Percentiles rank a stretch among this genome's conserved stretches.
Evolutionary conservation across 2,329 filamentous ascomycete genomes (phyloP).

Genomic region (Alternaria sp.): DNA sequence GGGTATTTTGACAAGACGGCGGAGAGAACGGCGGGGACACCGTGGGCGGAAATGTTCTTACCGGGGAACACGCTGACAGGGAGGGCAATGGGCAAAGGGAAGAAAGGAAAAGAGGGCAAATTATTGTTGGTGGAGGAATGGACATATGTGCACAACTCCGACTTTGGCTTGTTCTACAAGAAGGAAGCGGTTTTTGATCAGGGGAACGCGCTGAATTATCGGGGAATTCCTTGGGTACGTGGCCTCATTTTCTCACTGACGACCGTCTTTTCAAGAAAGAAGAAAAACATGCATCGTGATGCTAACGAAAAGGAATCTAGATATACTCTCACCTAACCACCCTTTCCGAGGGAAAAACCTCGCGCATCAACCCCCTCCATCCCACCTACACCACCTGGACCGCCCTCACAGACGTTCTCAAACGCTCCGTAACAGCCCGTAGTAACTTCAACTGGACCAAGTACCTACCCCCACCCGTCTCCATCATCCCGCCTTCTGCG

Average conservation of each 20-base stretch:
- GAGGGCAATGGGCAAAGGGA: conserved; percentile 33
- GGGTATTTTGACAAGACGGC: conserved; percentile 39
- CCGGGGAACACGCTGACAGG: conserved; percentile 46
- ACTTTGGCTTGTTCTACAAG: conserved; percentile 39
- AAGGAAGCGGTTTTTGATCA: conserved; percentile 46
- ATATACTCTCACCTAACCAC: conserved; percentile 43
- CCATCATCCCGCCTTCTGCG: background rate
- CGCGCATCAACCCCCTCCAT: conserved; percentile 34
- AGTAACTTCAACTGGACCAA: conserved; percentile 43
- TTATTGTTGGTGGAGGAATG: conserved; percentile 48
- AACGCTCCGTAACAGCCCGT: conserved; percentile 33
- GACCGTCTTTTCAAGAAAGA: no score
- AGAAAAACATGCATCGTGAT: background rate
- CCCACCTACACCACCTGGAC: conserved; percentile 32
- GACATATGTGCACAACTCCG: conserved; percentile 36
- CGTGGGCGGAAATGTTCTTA: conserved; percentile 46
- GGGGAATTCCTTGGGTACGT: conserved; percentile 48
- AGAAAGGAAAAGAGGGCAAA: conserved; percentile 35
- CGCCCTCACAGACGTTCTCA: conserved; percentile 33
- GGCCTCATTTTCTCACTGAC: no score
- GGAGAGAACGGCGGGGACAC: conserved; percentile 40
- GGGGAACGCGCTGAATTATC: conserved; percentile 45
- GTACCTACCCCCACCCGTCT: conserved; percentile 34
- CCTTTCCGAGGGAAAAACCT: conserved; percentile 33
- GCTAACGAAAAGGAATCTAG: conserved; percentile 21